Conservation (phyloP, 2,329 filamentous ascomycete species). For the Ceratocystis alfenasii region DNA sequence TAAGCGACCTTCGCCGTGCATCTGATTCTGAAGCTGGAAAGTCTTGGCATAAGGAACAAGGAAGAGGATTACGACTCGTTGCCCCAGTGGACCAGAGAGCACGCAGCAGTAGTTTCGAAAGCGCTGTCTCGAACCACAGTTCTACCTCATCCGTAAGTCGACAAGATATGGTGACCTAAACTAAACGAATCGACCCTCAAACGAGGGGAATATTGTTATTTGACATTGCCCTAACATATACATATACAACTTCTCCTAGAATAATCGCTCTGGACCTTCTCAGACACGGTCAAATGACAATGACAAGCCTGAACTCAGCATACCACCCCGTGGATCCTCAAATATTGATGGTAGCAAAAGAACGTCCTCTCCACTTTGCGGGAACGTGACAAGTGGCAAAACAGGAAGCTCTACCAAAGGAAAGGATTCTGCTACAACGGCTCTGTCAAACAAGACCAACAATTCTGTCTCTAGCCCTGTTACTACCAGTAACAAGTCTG, state of each 20-base stretch:
- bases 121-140: slow-evolving; percentile 46
- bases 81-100: slow-evolving; percentile 29
- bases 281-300: slow-evolving; percentile 6
- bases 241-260: not conserved
- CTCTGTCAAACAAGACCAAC: slow-evolving; percentile 29
- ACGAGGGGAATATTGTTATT: not conserved
- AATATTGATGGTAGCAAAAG: slow-evolving; percentile 50
- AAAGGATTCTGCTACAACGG: slow-evolving; percentile 21
- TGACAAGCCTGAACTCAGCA: slow-evolving; percentile 18
- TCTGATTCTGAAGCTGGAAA: slow-evolving; percentile 25
- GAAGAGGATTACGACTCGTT: slow-evolving; percentile 33
- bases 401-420: slow-evolving; percentile 34
- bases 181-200: not conserved
- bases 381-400: slow-evolving; percentile 51
- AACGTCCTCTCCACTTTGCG: slow-evolving; percentile 63
- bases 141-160: slow-evolving; percentile 53
- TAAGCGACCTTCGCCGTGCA: slow-evolving; percentile 18
- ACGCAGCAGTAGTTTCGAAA: slow-evolving; percentile 52
- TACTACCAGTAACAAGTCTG: not conserved
- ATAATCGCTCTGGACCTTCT: not conserved
- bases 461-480: not conserved
- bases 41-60: slow-evolving; percentile 25
- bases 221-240: not conserved
- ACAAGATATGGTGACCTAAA: not conserved
- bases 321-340: slow-evolving; percentile 22